phyloP scores from a whole-genome alignment of 225 moss, liverwort and hornwort genomes.

The Physcomitrium patens region DNA sequence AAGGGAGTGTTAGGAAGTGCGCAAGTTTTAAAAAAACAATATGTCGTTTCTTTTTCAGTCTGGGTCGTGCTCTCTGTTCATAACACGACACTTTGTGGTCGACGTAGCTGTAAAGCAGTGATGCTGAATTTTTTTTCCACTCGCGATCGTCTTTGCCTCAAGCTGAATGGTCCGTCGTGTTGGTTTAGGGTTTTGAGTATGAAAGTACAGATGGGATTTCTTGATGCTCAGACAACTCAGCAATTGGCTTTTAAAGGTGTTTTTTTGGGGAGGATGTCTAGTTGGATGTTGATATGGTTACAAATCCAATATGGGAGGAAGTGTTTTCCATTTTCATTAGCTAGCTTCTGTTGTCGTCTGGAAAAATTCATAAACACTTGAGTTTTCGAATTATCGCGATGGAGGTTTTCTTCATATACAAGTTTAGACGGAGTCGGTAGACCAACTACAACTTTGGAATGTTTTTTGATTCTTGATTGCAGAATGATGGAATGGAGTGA shows the following conservation, averaged over 20 bases:
- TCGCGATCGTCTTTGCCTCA: no score
- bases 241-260: conserved; percentile 22
- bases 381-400: background rate
- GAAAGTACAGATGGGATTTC: background rate
- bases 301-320: conserved; percentile 27
- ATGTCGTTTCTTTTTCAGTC: no score
- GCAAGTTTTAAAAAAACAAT: no score
- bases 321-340: background rate
- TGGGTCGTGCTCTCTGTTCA: no score
- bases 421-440: conserved; percentile 6
- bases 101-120: no score
- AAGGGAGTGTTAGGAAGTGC: background rate
- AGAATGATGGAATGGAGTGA: background rate
- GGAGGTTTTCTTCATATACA: no score
- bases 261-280: background rate
- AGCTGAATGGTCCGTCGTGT: no score
- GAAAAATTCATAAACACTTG: background rate
- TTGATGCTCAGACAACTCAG: background rate
- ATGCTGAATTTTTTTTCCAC: no score
- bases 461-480: background rate
- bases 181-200: no score
- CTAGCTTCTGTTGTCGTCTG: background rate
- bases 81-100: no score
- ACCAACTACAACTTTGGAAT: background rate
- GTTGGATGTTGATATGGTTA: background rate